phyloP scores from a whole-genome alignment of 768 basidiomycete species.

The Pulveroboletus ravenelii region DNA sequence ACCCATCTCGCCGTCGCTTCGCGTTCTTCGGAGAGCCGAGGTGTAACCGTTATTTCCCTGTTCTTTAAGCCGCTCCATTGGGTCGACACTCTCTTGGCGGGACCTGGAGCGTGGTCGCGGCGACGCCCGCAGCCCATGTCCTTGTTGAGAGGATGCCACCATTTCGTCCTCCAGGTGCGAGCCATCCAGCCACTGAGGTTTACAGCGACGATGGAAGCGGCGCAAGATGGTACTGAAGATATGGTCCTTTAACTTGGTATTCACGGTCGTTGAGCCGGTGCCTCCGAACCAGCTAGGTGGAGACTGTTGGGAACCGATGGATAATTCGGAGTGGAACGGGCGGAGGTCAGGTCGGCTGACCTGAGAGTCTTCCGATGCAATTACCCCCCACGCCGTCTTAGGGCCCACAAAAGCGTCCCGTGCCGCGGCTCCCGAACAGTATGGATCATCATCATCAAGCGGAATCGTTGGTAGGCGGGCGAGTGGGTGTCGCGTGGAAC shows the following conservation, averaged over 20 bases:
- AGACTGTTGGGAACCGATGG: slow-evolving; percentile 25
- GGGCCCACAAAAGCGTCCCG: slow-evolving; percentile 26
- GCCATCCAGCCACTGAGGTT: slow-evolving; percentile 31
- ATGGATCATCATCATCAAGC: slow-evolving; percentile 40
- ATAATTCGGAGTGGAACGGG: slow-evolving; percentile 39
- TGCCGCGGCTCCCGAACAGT: slow-evolving; percentile 37
- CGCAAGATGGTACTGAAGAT: slow-evolving; percentile 88
- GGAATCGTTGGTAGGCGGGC: slow-evolving; percentile 36
- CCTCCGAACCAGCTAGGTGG: slow-evolving; percentile 72
- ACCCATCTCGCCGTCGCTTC: slow-evolving; percentile 52
- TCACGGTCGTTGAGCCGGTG: slow-evolving; percentile 88
- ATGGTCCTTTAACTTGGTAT: slow-evolving; percentile 91
- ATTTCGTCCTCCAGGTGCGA: slow-evolving; percentile 55
- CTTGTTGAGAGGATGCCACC: slow-evolving; percentile 43
- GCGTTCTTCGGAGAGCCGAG: slow-evolving; percentile 53
- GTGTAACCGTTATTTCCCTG: slow-evolving; percentile 36
- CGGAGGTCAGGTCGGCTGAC: slow-evolving; percentile 31
- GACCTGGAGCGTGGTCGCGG: slow-evolving; percentile 13
- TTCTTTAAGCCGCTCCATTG: slow-evolving; percentile 37
- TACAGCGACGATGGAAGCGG: slow-evolving; percentile 54
- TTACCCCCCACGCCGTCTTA: slow-evolving; percentile 12
- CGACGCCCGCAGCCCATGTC: slow-evolving; percentile 15
- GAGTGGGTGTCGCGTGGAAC: slow-evolving; percentile 38
- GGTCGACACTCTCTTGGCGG: slow-evolving; percentile 17
- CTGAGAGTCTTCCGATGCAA: slow-evolving; percentile 26